Conservation (phyloP, 73 alveolate genomes). For the Paramecium sexaurelia region DNA sequence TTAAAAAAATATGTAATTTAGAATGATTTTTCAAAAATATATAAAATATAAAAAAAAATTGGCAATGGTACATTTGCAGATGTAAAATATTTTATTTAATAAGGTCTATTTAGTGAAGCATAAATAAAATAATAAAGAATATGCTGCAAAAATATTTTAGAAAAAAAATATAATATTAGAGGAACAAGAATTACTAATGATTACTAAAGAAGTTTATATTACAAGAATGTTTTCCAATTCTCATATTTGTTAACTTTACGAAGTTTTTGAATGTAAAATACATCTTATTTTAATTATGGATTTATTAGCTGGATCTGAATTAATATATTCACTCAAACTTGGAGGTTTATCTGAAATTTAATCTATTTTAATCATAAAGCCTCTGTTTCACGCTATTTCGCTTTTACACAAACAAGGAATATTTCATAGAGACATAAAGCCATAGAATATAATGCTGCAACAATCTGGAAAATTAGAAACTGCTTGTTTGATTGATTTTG, state of each 20-base stretch:
- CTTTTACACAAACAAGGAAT: background rate
- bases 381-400: background rate
- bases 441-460: background rate
- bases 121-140: background rate
- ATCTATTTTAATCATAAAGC: conserved; percentile 16
- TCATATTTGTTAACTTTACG: background rate
- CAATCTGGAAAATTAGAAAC: background rate
- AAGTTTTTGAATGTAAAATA: background rate
- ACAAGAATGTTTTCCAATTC: background rate
- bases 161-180: background rate
- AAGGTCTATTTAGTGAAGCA: background rate
- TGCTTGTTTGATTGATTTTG: background rate
- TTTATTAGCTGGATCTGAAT: background rate
- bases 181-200: background rate
- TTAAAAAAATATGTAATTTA: background rate
- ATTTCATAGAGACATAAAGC: conserved; percentile 24
- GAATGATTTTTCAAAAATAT: background rate
- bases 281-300: background rate
- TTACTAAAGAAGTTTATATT: background rate
- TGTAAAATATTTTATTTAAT: background rate
- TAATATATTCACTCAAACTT: background rate
- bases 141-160: conserved; percentile 3
- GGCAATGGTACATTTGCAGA: conserved; percentile 6
- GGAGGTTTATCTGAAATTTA: conserved; percentile 16
- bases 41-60: background rate